Evolutionary conservation across 441 rosid species (phyloP), one percentile per base, ranked within the genome.

Genomic region (Manihot esculenta): DNA sequence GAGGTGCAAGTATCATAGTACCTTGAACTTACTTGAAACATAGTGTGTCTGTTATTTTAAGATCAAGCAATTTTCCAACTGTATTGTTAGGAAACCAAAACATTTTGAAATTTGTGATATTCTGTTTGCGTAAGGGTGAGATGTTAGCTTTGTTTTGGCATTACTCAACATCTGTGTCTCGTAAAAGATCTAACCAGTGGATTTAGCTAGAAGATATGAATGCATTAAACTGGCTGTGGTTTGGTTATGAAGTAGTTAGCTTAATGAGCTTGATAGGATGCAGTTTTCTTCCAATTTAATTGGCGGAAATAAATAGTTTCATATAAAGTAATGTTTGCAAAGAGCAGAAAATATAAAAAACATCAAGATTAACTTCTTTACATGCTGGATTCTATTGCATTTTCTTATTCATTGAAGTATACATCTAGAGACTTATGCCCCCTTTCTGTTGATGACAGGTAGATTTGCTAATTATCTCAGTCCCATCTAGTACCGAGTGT

Each of bases 401-500:
- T n/a, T 60, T 14, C 0, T 3, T 27, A 48, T 62, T 47, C 17
- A 18, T 18, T 73, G 48, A 41, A 41, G 55, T 3, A 26, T 24
- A 15, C 15, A 59, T 41, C 3, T 42, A 11, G 47, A 21, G 0
- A 5, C 41, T 67, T 50, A 62, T 57, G 33, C 14, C 60, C 62
- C 64, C 30, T 41, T 45, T 61, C 23, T 45, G 41, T 38, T 72
- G 60, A 69, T 79, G 72, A 70, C 90, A 88, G 92, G 89, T 79
- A 74, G 92, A 78, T 87, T 90, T 84, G 89, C 84, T 23, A 85
- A 87, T 73, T 90, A 90, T 82, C 61, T 90, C 68, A 90, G 96
- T 77, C 96, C 96, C 74, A 90, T 90, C 90, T 88, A 84, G 70
- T 27, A 65, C 42, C 72, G 42, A 21, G 58, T 63, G 48, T 44